Conservation (phyloP, 495 filamentous ascomycete species). For the Talaromyces ruber region DNA sequence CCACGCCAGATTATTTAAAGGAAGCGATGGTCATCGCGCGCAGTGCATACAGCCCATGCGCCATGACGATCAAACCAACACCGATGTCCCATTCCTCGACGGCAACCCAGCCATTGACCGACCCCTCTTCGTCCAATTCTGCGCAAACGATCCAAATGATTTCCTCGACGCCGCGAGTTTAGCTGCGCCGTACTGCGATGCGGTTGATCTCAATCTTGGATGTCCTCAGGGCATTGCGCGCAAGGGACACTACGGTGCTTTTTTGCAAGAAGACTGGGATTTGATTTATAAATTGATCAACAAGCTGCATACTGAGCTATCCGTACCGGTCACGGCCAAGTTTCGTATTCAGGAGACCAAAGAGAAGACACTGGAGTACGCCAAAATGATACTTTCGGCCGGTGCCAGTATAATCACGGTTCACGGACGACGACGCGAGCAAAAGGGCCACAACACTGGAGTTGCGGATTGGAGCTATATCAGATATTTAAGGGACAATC, state of each 20-base stretch:
- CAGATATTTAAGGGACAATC: slow-evolving; percentile 69
- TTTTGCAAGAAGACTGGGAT: slow-evolving; percentile 87
- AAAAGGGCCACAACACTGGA: slow-evolving; percentile 94
- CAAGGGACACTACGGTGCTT: slow-evolving; percentile 86
- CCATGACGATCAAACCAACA: slow-evolving; percentile 19
- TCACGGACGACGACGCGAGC: slow-evolving; percentile 80
- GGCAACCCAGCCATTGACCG: slow-evolving; percentile 76
- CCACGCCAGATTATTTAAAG: slow-evolving; percentile 76
- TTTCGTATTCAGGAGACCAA: slow-evolving; percentile 83
- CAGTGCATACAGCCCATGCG: slow-evolving; percentile 67
- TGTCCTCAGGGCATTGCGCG: slow-evolving; percentile 94
- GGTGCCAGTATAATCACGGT: slow-evolving; percentile 90
- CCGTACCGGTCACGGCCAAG: slow-evolving; percentile 87
- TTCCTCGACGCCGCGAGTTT: slow-evolving; percentile 67
- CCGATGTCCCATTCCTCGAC: slow-evolving; percentile 54
- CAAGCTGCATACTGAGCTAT: slow-evolving; percentile 59
- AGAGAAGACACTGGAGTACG: slow-evolving; percentile 83
- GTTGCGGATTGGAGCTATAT: slow-evolving; percentile 86
- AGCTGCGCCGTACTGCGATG: slow-evolving; percentile 80
- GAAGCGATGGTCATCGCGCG: slow-evolving; percentile 64
- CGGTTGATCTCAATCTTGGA: slow-evolving; percentile 94
- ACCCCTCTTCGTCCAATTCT: slow-evolving; percentile 94
- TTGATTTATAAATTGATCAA: slow-evolving; percentile 73
- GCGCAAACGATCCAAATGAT: slow-evolving; percentile 76
- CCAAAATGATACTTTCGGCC: slow-evolving; percentile 75